These are phyloP conservation scores for Epichloe baconii DNA, from an alignment of 2,329 filamentous ascomycete species.

Conservation along the genomic window DNA sequence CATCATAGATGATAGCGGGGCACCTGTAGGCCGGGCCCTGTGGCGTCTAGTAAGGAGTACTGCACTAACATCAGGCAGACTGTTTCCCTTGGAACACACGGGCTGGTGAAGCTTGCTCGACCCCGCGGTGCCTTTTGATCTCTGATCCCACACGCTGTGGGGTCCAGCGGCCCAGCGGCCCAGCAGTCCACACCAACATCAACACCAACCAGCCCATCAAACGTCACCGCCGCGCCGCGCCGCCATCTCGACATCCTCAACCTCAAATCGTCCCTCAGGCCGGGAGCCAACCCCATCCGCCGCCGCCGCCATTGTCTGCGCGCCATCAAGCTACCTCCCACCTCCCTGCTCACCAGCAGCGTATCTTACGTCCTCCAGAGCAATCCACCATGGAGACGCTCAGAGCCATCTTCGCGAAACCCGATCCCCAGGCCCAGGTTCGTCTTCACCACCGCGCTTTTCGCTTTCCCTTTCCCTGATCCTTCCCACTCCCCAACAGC, in stretches of 20 bases:
- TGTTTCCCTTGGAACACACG: too few relatives aligned
- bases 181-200: too few relatives aligned
- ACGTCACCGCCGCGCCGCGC: too few relatives aligned
- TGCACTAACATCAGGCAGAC: too few relatives aligned
- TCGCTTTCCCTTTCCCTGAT: background rate
- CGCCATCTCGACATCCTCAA: background rate
- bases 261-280: background rate
- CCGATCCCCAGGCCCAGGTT: slow-evolving; percentile 81
- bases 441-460: slow-evolving; percentile 26
- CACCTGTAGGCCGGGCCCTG: too few relatives aligned
- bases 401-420: slow-evolving; percentile 76
- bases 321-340: background rate
- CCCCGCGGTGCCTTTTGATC: background rate
- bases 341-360: slow-evolving; percentile 2
- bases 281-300: background rate
- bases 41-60: accelerated
- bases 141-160: background rate
- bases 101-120: background rate
- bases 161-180: background rate
- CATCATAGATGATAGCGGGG: background rate
- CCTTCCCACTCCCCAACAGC: slow-evolving; percentile 1
- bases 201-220: too few relatives aligned
- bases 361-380: too few relatives aligned
- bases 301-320: background rate
- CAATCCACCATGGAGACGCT: slow-evolving; percentile 64